Base-by-base conservation (phyloP, 257 asterid species). In the Gentiana straminea region DNA sequence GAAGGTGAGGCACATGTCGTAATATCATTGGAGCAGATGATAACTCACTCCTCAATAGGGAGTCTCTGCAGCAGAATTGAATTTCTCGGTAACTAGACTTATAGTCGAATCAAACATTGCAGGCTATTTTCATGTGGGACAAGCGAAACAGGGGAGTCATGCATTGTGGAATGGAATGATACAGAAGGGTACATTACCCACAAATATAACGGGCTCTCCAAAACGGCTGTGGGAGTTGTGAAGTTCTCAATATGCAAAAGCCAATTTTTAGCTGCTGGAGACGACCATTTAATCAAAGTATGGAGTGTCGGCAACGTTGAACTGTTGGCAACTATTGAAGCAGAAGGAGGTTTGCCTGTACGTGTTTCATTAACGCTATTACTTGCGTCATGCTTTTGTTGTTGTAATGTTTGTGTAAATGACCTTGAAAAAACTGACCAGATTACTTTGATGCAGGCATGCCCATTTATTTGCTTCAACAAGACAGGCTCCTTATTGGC, bases 81-180 rank as follows among this genome's bases (percentile, higher is more conserved):
- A 24, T 24, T 24, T 24, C 24, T 24, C 24, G 0, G 24, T 50
- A 51, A 38, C 33, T 58, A 35, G 37, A 39, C 52, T 55, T 13
- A 61, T 62, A 38, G 37, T 33, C 9, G 68, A 60, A 55, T 63
- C 9, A 9, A 63, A 60, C 43, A 55, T 65, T 35, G 46, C 38
- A 85, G 91, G 83, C 75, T 81, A 58, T 86, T 86, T 68, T 79
- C 91, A 46, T 81, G 94, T 61, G 94, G 95, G 65, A 83, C 86
- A 6, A 75, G 77, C 75, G 64, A 67, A 61, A 61, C 67, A 7
- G 86, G 94, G 68, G 79, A 78, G 49, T 77, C 95, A 0, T 75
- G 53, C 67, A 59, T 83, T 33, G 85, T 81, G 34, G 94, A 86
- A 61, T 86, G 94, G 95, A 55, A 77, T 36, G 82, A 77, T 32